phyloP scores from a whole-genome alignment of 208 protist species.

The Trypanosomatidae sp. region DNA sequence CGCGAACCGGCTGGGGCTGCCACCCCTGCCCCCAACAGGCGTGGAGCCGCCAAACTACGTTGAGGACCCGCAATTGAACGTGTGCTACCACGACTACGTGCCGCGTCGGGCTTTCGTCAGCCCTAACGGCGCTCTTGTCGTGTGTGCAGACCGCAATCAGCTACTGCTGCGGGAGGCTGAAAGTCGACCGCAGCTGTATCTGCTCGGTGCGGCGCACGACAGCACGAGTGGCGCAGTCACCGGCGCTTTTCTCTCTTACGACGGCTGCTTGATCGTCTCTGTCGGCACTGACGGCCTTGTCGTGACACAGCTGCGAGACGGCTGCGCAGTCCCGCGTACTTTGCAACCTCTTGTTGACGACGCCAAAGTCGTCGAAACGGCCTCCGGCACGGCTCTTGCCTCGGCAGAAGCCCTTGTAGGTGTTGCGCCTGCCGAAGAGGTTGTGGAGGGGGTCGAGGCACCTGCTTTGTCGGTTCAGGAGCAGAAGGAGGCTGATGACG shows the following conservation, averaged over 20 bases:
- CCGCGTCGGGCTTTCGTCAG: constrained; percentile 42
- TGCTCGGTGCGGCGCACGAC: constrained; percentile 79
- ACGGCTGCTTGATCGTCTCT: constrained; percentile 86
- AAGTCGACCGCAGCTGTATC: constrained; percentile 16
- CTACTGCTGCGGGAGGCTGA: constrained; percentile 17
- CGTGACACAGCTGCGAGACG: constrained; percentile 71
- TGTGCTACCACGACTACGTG: constrained; percentile 73
- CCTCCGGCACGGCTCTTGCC: background rate
- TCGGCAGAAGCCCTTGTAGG: background rate
- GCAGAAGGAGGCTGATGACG: constrained; percentile 93
- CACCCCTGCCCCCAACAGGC: constrained; percentile 83
- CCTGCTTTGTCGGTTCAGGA: constrained; percentile 85
- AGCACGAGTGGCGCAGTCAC: constrained; percentile 57
- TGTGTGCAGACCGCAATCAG: constrained; percentile 41
- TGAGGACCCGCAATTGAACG: constrained; percentile 86
- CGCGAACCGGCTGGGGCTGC: constrained; percentile 44
- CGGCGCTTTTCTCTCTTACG: constrained; percentile 73
- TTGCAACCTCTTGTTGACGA: background rate
- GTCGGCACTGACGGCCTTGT: constrained; percentile 90
- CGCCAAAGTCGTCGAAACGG: background rate
- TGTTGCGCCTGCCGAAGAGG: background rate
- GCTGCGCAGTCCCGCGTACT: constrained; percentile 15
- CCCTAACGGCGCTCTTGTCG: constrained; percentile 36
- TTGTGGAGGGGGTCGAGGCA: constrained; percentile 2
- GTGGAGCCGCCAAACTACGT: constrained; percentile 85